These are phyloP conservation scores for Hypomyces perniciosus DNA, from an alignment of 2,329 filamentous ascomycete species.

Conservation along the genomic window DNA sequence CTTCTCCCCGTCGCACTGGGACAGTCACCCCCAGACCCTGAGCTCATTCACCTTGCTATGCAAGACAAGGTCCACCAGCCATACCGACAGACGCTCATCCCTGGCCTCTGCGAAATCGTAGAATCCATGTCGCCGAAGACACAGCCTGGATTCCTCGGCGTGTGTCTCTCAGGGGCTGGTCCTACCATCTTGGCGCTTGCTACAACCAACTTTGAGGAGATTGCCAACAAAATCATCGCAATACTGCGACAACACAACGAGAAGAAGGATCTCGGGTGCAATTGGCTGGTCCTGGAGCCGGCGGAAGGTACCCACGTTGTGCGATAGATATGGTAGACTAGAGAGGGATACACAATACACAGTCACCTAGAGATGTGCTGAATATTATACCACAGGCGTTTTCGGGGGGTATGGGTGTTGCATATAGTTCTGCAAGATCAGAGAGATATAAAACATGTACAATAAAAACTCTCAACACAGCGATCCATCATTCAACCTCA, in stretches of 20 bases:
- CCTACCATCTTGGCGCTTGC: constrained; percentile 92
- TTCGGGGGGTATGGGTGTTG: background rate
- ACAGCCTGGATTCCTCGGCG: constrained; percentile 83
- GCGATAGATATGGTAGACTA: constrained; percentile 18
- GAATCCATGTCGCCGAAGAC: constrained; percentile 82
- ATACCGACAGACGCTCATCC: constrained; percentile 86
- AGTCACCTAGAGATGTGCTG: background rate
- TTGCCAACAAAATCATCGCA: constrained; percentile 71
- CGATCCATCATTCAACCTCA: too few species aligned
- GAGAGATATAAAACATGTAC: too few species aligned
- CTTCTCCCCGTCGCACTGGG: constrained; percentile 85
- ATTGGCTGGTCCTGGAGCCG: constrained; percentile 83
- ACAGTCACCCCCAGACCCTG: constrained; percentile 81
- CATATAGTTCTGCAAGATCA: too few species aligned
- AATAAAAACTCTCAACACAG: too few species aligned
- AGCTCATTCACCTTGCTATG: constrained; percentile 96
- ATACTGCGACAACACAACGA: constrained; percentile 58
- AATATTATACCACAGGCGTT: constrained; percentile 3
- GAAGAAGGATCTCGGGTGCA: constrained; percentile 65
- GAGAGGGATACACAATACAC: background rate
- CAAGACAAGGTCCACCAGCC: constrained; percentile 98
- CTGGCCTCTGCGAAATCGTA: constrained; percentile 84
- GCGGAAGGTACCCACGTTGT: constrained; percentile 62
- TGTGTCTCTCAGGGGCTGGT: constrained; percentile 90
- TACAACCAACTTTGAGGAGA: constrained; percentile 80